Conservation (phyloP, 139 green algal genomes). For the Pseudopediastrum boryanum region DNA sequence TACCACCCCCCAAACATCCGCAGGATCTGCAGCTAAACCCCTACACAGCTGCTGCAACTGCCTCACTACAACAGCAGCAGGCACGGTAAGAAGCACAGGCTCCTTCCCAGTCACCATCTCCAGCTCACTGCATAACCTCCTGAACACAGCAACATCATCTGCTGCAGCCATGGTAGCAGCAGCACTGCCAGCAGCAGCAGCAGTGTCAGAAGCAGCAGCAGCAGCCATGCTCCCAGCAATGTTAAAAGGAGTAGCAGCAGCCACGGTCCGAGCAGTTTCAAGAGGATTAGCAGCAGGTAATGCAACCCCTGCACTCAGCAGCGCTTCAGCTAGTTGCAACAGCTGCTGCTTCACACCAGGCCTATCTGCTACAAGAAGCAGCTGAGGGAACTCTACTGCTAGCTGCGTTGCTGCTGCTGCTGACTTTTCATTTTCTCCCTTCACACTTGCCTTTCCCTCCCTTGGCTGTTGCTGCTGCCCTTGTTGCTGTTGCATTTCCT, state of each 20-base stretch:
- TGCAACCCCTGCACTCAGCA: background rate
- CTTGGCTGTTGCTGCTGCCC: background rate
- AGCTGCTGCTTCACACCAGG: no score
- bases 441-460: no score
- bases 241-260: background rate
- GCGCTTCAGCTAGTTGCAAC: background rate
- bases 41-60: background rate
- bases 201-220: background rate
- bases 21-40: background rate
- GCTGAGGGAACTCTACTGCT: no score
- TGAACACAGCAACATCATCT: conserved; percentile 15
- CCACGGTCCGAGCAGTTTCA: background rate
- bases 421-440: background rate
- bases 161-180: conserved; percentile 16
- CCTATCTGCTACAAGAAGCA: no score
- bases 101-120: no score
- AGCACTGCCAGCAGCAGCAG: background rate
- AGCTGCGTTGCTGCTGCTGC: background rate
- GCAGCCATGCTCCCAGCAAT: background rate
- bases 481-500: background rate
- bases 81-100: no score
- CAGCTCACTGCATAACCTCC: no score
- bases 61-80: no score
- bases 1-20: background rate
- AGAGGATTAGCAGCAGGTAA: no score